These are phyloP conservation scores for Leccinum sublutescens DNA, from an alignment of 768 basidiomycete genomes.

Conservation along the genomic window DNA sequence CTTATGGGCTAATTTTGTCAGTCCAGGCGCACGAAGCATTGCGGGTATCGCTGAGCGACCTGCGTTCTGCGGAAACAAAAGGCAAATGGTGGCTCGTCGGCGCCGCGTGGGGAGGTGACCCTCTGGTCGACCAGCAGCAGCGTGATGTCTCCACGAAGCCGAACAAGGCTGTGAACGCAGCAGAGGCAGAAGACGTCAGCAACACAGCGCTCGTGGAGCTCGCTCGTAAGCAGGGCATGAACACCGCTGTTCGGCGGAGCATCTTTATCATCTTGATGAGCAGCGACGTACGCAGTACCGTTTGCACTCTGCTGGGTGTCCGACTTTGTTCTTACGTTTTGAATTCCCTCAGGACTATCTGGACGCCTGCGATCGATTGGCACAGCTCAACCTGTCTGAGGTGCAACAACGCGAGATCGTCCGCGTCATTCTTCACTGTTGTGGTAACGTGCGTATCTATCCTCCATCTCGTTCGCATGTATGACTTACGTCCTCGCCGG, in stretches of 20 bases:
- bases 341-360: too few species aligned
- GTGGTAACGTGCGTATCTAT: too few species aligned
- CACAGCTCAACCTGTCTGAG: too few species aligned
- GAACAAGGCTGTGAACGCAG: conserved; percentile 28
- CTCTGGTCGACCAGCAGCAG: conserved; percentile 72
- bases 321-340: too few species aligned
- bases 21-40: conserved; percentile 84
- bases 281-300: conserved; percentile 65
- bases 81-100: conserved; percentile 99
- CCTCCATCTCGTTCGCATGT: too few species aligned
- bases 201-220: conserved; percentile 60
- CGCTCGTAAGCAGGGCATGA: conserved; percentile 97
- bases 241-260: conserved; percentile 89
- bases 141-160: conserved; percentile 26
- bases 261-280: conserved; percentile 96
- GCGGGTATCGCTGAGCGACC: conserved; percentile 80
- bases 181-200: conserved; percentile 30
- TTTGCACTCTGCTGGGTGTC: conserved; percentile 66
- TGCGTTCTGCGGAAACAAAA: conserved; percentile 77
- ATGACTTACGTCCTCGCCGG: too few species aligned
- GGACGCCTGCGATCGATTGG: too few species aligned
- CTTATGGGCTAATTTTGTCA: conserved; percentile 29
- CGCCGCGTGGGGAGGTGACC: conserved; percentile 93
- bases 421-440: too few species aligned
- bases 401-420: too few species aligned